Base-by-base conservation (phyloP, 2,329 filamentous ascomycete species). In the Mycosphaerella arachidis region DNA sequence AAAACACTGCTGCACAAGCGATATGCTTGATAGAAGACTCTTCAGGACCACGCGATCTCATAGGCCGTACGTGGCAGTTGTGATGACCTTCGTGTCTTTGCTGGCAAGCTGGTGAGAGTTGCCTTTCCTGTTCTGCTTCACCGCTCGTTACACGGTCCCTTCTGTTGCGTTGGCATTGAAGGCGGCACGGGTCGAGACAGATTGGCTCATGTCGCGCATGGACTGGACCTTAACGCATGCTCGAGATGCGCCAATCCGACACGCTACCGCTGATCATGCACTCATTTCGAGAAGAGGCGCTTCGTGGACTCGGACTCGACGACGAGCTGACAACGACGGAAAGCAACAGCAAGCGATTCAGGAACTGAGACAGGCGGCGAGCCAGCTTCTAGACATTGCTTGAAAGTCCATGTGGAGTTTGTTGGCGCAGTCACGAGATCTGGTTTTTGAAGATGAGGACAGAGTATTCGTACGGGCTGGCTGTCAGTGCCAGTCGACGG, bases 1-100 rank as follows among this genome's bases (percentile, higher is more conserved):
- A 52, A 30, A 52, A 52, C 55, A 58, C 63, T 65, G 63, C 63
- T 65, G 63, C 61, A 60, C 18, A 20, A 24, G 45, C 37, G 53
- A 46, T 55, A 63, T 62, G 62, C 60, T 60, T 63, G 56, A 59
- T 16, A 46, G 43, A 64, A 66, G 62, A 63, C 43, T 66, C 58
- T 66, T 61, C 60, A 53, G 18, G 48, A 55, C 9, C 40, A 48
- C 10, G 54, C 33, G 18, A 33, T 37, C 13, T 50, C 43, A 66
- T 64, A 62, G 64, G 64, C 56, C 56, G 45, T 31, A 35, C 24
- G 9, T 43, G 37, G 8, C 9, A 55, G 51, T 6, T 40, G 45
- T 20, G 10, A 43, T 51, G 43, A 30, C 31, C 16, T 46, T 48
- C 43, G 29, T 16, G 43, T 20, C 24, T 18, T 46, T 31, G 45